These are phyloP conservation scores for Xerocomus spinulosus DNA, from an alignment of 768 basidiomycete genomes.

Conservation along the genomic window DNA sequence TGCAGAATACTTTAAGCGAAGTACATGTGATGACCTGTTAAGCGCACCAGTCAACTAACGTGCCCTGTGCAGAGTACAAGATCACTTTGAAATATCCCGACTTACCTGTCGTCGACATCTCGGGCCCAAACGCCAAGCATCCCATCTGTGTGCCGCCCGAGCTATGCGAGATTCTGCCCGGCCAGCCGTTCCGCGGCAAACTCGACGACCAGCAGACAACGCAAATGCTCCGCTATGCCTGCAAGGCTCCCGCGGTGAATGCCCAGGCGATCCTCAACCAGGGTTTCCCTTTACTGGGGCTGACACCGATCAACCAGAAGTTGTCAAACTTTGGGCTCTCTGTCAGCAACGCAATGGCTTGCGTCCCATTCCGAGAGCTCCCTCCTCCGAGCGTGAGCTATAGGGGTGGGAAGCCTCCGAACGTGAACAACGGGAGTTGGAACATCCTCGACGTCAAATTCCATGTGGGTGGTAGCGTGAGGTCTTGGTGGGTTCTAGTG, in stretches of 20 bases:
- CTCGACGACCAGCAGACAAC: constrained; percentile 59
- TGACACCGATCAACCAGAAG: constrained; percentile 36
- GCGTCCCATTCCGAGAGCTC: constrained; percentile 63
- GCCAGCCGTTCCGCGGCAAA: constrained; percentile 56
- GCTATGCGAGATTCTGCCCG: constrained; percentile 58
- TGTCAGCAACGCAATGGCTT: constrained; percentile 55
- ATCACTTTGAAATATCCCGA: constrained; percentile 47
- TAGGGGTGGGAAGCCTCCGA: constrained; percentile 36
- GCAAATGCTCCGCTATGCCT: constrained; percentile 67
- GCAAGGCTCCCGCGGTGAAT: constrained; percentile 57
- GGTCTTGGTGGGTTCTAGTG: constrained; percentile 64
- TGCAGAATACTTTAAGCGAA: constrained; percentile 56
- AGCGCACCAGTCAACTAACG: constrained; percentile 4
- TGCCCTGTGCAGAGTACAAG: constrained; percentile 47
- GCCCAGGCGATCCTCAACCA: constrained; percentile 51
- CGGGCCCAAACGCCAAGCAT: constrained; percentile 26
- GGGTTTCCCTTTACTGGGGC: constrained; percentile 58
- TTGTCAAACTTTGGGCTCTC: constrained; percentile 54
- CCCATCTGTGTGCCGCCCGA: constrained; percentile 58
- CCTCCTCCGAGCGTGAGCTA: constrained; percentile 57
- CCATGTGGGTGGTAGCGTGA: constrained; percentile 46
- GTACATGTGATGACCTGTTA: constrained; percentile 35
- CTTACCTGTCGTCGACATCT: constrained; percentile 56
- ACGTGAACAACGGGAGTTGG: constrained; percentile 63
- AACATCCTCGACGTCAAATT: constrained; percentile 74